phyloP scores from a whole-genome alignment of 495 filamentous ascomycete genomes.

The Penicillium samsonianum region DNA sequence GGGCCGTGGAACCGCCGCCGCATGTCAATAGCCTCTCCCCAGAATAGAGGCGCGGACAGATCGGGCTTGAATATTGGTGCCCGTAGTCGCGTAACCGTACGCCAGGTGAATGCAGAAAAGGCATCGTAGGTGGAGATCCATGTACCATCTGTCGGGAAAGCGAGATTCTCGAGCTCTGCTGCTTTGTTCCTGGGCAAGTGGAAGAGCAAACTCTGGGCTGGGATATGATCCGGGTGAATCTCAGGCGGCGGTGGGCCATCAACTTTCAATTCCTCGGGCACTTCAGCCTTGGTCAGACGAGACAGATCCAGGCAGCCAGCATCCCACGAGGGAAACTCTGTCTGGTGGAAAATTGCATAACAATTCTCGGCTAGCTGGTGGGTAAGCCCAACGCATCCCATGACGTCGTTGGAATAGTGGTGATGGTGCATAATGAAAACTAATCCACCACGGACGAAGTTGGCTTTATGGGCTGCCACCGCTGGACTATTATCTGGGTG shows the following conservation, averaged over 20 bases:
- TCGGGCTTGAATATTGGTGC: conserved; percentile 34
- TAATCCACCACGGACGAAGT: conserved; percentile 45
- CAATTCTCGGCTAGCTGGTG: conserved; percentile 50
- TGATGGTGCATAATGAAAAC: conserved; percentile 47
- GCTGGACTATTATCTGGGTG: conserved; percentile 35
- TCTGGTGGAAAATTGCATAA: conserved; percentile 32
- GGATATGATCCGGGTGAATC: conserved; percentile 33
- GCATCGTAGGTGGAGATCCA: conserved; percentile 50
- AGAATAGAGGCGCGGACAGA: conserved; percentile 27
- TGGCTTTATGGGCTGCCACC: conserved; percentile 42
- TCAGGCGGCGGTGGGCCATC: conserved; percentile 34
- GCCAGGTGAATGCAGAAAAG: conserved; percentile 42
- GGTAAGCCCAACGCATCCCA: conserved; percentile 40
- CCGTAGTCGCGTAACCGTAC: conserved; percentile 35
- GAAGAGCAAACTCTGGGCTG: conserved; percentile 34
- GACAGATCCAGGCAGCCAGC: conserved; percentile 34
- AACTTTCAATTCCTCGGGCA: conserved; percentile 17
- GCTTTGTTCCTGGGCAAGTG: conserved; percentile 47
- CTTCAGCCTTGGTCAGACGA: conserved; percentile 27
- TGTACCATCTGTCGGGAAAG: conserved; percentile 28
- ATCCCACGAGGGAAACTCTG: conserved; percentile 37
- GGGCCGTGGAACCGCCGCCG: conserved; percentile 36
- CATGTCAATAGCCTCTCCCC: conserved; percentile 44
- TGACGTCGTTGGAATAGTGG: conserved; percentile 47
- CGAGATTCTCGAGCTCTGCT: conserved; percentile 39